Evolutionary conservation across 257 asterid species (phyloP).

Genomic region (Salvia splendens): DNA sequence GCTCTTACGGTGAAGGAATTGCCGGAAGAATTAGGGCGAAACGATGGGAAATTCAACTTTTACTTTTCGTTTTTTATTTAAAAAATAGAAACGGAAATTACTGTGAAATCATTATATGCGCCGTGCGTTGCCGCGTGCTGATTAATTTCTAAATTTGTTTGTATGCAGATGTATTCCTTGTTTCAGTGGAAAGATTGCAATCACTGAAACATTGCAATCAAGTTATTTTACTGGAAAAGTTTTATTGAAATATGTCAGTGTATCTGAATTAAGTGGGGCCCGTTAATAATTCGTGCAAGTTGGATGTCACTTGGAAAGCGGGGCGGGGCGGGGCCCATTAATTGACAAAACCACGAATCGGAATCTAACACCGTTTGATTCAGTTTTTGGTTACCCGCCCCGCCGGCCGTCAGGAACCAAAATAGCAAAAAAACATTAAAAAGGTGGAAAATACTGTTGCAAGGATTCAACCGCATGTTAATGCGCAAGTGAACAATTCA

Average conservation of each 20-base stretch:
- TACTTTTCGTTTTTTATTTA: slow-evolving; percentile 10
- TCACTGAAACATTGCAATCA: not conserved
- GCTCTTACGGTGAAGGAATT: slow-evolving; percentile 19
- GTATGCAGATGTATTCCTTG: slow-evolving; percentile 23
- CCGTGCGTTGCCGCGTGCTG: not conserved
- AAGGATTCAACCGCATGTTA: too few species aligned
- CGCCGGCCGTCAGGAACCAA: too few species aligned
- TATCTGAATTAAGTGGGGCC: too few species aligned
- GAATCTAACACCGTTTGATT: too few species aligned
- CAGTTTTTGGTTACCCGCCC: too few species aligned
- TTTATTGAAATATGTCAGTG: not conserved
- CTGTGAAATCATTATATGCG: slow-evolving; percentile 23
- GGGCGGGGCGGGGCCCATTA: too few species aligned
- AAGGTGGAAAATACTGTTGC: too few species aligned
- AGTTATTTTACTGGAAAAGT: not conserved
- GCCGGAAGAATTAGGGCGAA: slow-evolving; percentile 19
- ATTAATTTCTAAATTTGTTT: slow-evolving; percentile 13
- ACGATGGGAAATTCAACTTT: slow-evolving; percentile 15
- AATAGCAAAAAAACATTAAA: too few species aligned
- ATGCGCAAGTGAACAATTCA: too few species aligned
- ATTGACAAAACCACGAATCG: too few species aligned
- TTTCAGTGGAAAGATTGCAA: not conserved
- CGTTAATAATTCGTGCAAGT: too few species aligned
- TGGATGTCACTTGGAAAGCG: too few species aligned
- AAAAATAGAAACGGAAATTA: slow-evolving; percentile 23